Percentiles rank a stretch among this genome's conserved stretches.
Evolutionary conservation across 2,329 filamentous ascomycete genomes (phyloP).

Genomic region (Ciborinia camelliae): DNA sequence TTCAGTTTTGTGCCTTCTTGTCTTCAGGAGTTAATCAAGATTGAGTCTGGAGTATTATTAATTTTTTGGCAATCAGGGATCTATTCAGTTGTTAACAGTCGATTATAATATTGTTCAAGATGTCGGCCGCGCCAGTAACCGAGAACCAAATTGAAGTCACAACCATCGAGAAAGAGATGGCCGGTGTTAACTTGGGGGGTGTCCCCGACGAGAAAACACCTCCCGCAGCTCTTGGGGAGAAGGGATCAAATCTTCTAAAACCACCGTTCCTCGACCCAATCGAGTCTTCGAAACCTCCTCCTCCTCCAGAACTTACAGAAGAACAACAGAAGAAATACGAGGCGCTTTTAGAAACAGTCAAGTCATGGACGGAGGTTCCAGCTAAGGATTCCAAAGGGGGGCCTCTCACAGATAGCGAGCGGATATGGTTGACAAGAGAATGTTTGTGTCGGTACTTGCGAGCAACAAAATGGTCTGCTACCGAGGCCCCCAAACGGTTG

Average conservation of each 20-base stretch:
- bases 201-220: not conserved
- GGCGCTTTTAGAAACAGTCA: slow-evolving; percentile 66
- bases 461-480: slow-evolving; percentile 83
- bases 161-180: slow-evolving; percentile 18
- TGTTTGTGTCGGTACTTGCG: slow-evolving; percentile 90
- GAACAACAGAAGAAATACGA: slow-evolving; percentile 84
- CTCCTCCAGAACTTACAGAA: slow-evolving; percentile 58
- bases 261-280: slow-evolving; percentile 35
- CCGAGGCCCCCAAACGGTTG: slow-evolving; percentile 74
- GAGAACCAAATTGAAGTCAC: slow-evolving; percentile 4
- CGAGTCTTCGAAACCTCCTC: slow-evolving; percentile 40
- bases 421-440: slow-evolving; percentile 86
- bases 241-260: slow-evolving; percentile 43
- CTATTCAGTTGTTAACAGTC: not conserved
- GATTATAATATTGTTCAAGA: not conserved
- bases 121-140: slow-evolving; percentile 12
- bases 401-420: slow-evolving; percentile 74
- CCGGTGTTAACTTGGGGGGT: slow-evolving; percentile 6
- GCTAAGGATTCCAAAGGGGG: slow-evolving; percentile 56
- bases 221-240: slow-evolving; percentile 21
- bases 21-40: not conserved
- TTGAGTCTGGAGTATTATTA: not conserved
- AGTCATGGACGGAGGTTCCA: slow-evolving; percentile 67
- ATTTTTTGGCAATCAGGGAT: not conserved
- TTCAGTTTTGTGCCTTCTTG: not conserved